Evolutionary conservation across 805 yeast genomes (phyloP).

Genomic region (Jamesozyma jinghongensis): DNA sequence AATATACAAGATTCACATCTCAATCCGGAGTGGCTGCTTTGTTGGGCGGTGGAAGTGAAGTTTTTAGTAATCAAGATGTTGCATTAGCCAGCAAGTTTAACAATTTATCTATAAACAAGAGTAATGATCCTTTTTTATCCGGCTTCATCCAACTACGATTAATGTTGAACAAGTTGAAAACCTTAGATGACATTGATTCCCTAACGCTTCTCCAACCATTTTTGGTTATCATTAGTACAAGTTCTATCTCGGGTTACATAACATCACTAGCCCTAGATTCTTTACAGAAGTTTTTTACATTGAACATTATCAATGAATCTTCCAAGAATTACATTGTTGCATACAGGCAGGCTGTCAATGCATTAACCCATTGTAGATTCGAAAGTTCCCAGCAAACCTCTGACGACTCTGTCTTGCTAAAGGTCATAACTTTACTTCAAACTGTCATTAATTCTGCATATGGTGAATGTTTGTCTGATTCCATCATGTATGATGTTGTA

Average conservation of each 20-base stretch:
- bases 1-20: constrained; percentile 59
- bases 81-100: constrained; percentile 31
- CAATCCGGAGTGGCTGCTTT: constrained; percentile 75
- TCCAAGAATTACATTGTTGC: constrained; percentile 57
- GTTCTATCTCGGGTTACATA: constrained; percentile 76
- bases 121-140: constrained; percentile 53
- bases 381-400: constrained; percentile 89
- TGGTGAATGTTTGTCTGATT: constrained; percentile 64
- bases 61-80: constrained; percentile 40
- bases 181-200: constrained; percentile 53
- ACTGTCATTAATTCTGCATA: constrained; percentile 53
- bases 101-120: constrained; percentile 23
- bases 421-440: constrained; percentile 71
- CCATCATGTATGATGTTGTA: constrained; percentile 75
- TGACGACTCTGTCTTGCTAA: constrained; percentile 83
- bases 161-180: constrained; percentile 48
- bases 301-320: constrained; percentile 49
- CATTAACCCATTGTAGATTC: constrained; percentile 88
- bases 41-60: constrained; percentile 52
- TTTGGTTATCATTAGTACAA: constrained; percentile 69
- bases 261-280: constrained; percentile 76
- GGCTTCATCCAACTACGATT: constrained; percentile 73
- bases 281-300: constrained; percentile 60
- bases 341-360: constrained; percentile 35
- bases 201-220: constrained; percentile 79